Evolutionary conservation across 139 green algal genomes (phyloP), one percentile per base, ranked within the genome.

Genomic region (Chlorella sp.): DNA sequence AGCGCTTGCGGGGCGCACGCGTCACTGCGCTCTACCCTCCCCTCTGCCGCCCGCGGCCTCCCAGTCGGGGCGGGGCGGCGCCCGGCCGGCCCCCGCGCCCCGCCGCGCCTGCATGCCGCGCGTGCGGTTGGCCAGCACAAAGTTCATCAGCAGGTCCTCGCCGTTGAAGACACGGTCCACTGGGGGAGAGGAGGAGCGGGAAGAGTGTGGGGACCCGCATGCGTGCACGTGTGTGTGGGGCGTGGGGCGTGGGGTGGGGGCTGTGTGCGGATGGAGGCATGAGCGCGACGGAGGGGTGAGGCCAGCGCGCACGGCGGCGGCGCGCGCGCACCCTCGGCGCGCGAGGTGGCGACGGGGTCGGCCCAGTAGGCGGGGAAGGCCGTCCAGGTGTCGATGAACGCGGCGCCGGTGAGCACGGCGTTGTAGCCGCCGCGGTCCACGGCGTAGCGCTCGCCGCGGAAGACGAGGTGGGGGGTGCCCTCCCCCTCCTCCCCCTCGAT

Each of bases 71-170:
- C 46, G 14, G 46, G 14, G 14, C 46, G 14, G 46, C 46, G 14
- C 14, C 17, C 46, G 17, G 14, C 46, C 17, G 46, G 46, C 46
- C 46, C 46, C 46, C 17, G 14, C 14, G 46, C 46, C 17, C 46
- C 46, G 14, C 46, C 46, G 29, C 35, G 31, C 61, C 23, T 27
- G 61, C 61, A 35, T 25, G 8, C 21, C 38, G 29, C 21, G 31
- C 7, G 43, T 74, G 21, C 35, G 35, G 42, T 80, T 82, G 3
- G 79, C 77, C 61, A 89, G 58, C 33, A 89, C 66, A 66, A 84
- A 87, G 71, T 89, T 89, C 56, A 87, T 71, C 64, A 89, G 65
- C 68, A 89, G 53, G 61, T 89, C 84, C 29, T 89, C 84, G 36
- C 84, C 80, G 74, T 89, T 89, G 58, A 86, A 87, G 23, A 86